phyloP scores from a whole-genome alignment of 495 filamentous ascomycete species.

The Penicillium tannophilum region DNA sequence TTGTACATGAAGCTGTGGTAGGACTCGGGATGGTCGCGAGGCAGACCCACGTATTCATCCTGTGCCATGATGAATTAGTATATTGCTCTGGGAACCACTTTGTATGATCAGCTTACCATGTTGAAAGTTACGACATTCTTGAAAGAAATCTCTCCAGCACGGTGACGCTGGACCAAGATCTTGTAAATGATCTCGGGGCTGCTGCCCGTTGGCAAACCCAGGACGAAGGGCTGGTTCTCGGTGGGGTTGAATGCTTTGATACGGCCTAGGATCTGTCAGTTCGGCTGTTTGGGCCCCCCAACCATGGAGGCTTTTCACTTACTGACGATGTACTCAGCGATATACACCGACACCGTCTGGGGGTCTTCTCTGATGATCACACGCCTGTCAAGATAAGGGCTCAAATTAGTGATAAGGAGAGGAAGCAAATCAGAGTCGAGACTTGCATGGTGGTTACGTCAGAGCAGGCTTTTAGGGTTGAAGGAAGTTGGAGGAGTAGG shows the following conservation, averaged over 20 bases:
- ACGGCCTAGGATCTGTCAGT: slow-evolving; percentile 40
- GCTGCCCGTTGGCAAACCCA: slow-evolving; percentile 82
- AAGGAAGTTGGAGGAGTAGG: not conserved
- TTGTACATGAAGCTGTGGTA: slow-evolving; percentile 93
- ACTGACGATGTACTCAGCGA: slow-evolving; percentile 83
- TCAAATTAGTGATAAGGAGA: slow-evolving; percentile 14
- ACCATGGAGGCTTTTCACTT: slow-evolving; percentile 25
- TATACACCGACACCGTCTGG: slow-evolving; percentile 66
- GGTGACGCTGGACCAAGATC: slow-evolving; percentile 72
- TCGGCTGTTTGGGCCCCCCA: not conserved
- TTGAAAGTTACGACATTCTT: slow-evolving; percentile 90
- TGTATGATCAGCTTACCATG: slow-evolving; percentile 61
- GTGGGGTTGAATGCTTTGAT: slow-evolving; percentile 76
- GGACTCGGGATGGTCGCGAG: slow-evolving; percentile 77
- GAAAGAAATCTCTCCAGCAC: slow-evolving; percentile 79
- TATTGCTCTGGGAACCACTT: not conserved
- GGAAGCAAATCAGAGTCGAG: not conserved
- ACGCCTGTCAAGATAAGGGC: slow-evolving; percentile 55
- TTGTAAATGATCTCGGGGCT: slow-evolving; percentile 79
- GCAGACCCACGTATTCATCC: slow-evolving; percentile 87
- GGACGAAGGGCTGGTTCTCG: slow-evolving; percentile 71
- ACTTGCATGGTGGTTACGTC: slow-evolving; percentile 39
- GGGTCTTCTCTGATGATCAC: slow-evolving; percentile 80
- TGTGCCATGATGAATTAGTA: slow-evolving; percentile 25
- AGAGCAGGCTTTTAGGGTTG: slow-evolving; percentile 8